These are phyloP conservation scores for Exophiala oligosperma DNA, from an alignment of 2,329 filamentous ascomycete species.

Conservation along the genomic window DNA sequence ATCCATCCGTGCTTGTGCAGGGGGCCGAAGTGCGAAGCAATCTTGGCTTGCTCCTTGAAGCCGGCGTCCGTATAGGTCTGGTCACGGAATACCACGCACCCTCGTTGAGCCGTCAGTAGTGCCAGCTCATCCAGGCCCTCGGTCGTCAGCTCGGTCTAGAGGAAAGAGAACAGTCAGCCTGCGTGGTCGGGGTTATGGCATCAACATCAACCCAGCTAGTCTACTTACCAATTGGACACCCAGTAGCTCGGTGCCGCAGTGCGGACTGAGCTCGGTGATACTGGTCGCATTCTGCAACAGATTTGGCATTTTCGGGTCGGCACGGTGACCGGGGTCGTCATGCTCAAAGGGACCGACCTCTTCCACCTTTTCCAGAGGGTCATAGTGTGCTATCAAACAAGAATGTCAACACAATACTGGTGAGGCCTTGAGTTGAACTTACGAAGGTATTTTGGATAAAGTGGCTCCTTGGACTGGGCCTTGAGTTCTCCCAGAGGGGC, in stretches of 20 bases:
- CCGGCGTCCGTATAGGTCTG: slow-evolving; percentile 27
- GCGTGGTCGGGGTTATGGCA: too few relatives aligned
- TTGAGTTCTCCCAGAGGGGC: too few relatives aligned
- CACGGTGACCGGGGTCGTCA: slow-evolving; percentile 41
- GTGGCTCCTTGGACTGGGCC: too few relatives aligned
- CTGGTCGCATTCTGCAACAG: slow-evolving; percentile 35
- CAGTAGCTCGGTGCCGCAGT: slow-evolving; percentile 30
- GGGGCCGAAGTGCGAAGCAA: slow-evolving; percentile 28
- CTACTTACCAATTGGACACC: slow-evolving; percentile 22
- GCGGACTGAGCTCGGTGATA: slow-evolving; percentile 31
- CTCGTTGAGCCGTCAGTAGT: slow-evolving; percentile 28
- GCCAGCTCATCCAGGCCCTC: slow-evolving; percentile 10
- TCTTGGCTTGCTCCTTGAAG: slow-evolving; percentile 26
- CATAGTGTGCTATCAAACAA: too few relatives aligned
- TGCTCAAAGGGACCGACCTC: slow-evolving; percentile 36
- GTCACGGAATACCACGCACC: slow-evolving; percentile 26
- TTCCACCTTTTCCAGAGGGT: too few relatives aligned
- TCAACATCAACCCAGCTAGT: too few relatives aligned
- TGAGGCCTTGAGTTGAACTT: too few relatives aligned
- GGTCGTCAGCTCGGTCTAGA: not conserved
- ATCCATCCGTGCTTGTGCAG: slow-evolving; percentile 31
- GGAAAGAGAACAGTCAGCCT: too few relatives aligned
- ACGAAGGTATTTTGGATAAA: too few relatives aligned
- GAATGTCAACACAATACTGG: too few relatives aligned
- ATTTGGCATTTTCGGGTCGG: slow-evolving; percentile 44